These are phyloP conservation scores for Aphanoascus verrucosus DNA, from an alignment of 2,329 filamentous ascomycete genomes.

Conservation along the genomic window DNA sequence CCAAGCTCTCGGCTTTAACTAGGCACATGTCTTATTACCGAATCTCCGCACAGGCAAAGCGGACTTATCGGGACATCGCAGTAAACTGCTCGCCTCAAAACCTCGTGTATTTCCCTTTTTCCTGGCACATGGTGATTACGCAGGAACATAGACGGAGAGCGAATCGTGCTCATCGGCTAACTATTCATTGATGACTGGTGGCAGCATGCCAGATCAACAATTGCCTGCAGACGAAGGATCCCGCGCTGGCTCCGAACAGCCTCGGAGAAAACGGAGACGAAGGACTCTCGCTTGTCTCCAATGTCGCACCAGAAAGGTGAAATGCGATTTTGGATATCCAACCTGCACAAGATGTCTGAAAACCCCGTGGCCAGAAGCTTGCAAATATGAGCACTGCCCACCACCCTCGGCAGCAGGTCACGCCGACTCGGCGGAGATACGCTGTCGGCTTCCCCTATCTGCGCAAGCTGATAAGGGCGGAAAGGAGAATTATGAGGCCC, in stretches of 20 bases:
- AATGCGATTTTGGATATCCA: constrained; percentile 35
- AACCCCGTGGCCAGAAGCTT: constrained; percentile 17
- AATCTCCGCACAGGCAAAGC: neutral
- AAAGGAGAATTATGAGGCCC: neutral
- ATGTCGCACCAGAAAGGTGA: constrained; percentile 34
- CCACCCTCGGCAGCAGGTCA: neutral
- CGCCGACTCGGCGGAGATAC: neutral
- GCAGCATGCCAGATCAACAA: neutral
- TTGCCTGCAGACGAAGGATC: neutral
- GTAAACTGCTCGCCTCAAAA: neutral
- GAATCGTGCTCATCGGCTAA: neutral
- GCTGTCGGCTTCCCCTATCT: neutral
- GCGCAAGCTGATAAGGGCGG: neutral
- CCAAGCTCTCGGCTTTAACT: neutral
- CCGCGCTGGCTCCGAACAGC: constrained; percentile 12
- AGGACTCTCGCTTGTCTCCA: constrained; percentile 34
- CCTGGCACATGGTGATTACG: no score
- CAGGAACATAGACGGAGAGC: neutral
- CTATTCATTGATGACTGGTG: neutral
- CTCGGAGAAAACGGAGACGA: constrained; percentile 28
- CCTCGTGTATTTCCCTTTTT: neutral
- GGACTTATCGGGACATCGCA: neutral
- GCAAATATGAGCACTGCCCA: constrained; percentile 13
- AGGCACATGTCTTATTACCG: neutral
- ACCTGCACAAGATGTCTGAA: constrained; percentile 32